These are phyloP conservation scores for Gremmenia infestans DNA, from an alignment of 2,329 filamentous ascomycete genomes.

Conservation along the genomic window DNA sequence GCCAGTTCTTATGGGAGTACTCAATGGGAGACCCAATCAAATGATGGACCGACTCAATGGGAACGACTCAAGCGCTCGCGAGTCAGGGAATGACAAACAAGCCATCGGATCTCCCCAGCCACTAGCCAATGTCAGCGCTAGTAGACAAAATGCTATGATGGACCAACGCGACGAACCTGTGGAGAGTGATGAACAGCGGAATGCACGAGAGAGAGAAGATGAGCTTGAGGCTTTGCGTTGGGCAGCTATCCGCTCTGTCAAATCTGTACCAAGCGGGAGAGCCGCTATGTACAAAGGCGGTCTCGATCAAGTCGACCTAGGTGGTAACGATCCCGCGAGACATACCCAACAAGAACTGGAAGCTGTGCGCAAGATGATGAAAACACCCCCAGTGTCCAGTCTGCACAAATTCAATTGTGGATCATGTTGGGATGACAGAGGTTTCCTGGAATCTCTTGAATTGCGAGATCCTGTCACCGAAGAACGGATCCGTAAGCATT, in stretches of 20 bases:
- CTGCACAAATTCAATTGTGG: constrained; percentile 22
- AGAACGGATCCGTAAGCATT: constrained; percentile 13
- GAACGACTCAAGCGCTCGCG: constrained; percentile 1
- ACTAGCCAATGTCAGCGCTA: not conserved
- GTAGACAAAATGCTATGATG: not conserved
- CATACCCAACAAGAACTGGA: constrained; percentile 9
- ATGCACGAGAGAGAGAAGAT: constrained; percentile 19
- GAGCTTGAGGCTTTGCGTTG: constrained; percentile 14
- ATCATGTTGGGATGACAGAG: constrained; percentile 23
- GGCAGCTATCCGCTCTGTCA: not conserved
- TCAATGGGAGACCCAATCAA: too few species aligned
- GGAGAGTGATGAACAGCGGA: constrained; percentile 20
- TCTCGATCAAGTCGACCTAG: not conserved
- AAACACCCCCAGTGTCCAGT: constrained; percentile 26
- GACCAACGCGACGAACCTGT: constrained; percentile 7
- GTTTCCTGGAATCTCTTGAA: constrained; percentile 22
- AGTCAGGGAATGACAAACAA: not conserved
- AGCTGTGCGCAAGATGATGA: constrained; percentile 27
- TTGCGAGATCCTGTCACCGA: constrained; percentile 15
- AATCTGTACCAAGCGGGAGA: not conserved
- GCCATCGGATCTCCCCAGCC: not conserved
- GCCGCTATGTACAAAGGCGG: not conserved
- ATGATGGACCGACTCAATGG: not conserved
- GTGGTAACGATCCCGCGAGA: not conserved
- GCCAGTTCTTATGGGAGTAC: too few species aligned